Percentiles rank a stretch among this genome's conserved stretches.
phyloP scores from a whole-genome alignment of 495 filamentous ascomycete genomes.

The Xylaria sp. region DNA sequence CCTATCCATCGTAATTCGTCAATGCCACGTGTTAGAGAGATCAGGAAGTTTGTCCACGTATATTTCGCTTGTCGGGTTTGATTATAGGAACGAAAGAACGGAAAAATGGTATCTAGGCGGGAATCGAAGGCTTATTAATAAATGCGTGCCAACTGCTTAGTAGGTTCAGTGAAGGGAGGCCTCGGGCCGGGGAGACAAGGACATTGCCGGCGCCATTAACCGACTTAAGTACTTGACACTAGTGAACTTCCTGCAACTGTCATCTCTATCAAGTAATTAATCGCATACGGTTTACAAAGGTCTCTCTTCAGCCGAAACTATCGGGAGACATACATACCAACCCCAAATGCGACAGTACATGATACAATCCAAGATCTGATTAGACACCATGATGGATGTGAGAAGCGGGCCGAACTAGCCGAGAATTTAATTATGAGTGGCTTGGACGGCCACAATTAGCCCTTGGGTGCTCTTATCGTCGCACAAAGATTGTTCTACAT shows the following conservation, averaged over 20 bases:
- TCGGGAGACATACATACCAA: neutral
- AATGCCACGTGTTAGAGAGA: neutral
- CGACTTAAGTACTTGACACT: neutral
- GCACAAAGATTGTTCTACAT: neutral
- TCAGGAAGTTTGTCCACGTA: neutral
- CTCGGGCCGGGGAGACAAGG: slow-evolving; percentile 12
- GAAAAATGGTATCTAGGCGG: neutral
- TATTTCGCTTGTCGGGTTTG: neutral
- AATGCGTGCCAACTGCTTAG: neutral
- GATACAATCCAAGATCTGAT: neutral
- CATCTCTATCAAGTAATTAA: neutral
- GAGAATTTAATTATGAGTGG: neutral
- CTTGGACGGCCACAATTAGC: neutral
- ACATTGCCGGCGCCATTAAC: neutral
- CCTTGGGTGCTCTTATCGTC: neutral
- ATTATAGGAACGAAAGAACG: neutral
- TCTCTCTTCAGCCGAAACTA: neutral
- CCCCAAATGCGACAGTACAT: neutral
- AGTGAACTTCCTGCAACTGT: neutral
- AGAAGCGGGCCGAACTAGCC: slow-evolving; percentile 12
- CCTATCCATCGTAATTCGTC: neutral
- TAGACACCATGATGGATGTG: neutral
- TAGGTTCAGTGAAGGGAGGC: neutral
- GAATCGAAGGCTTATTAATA: neutral
- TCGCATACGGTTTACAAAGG: neutral